Evolutionary conservation across 345 rosid genomes (phyloP), one percentile per base, ranked within the genome.

Genomic region (Gossypium sturtianum): DNA sequence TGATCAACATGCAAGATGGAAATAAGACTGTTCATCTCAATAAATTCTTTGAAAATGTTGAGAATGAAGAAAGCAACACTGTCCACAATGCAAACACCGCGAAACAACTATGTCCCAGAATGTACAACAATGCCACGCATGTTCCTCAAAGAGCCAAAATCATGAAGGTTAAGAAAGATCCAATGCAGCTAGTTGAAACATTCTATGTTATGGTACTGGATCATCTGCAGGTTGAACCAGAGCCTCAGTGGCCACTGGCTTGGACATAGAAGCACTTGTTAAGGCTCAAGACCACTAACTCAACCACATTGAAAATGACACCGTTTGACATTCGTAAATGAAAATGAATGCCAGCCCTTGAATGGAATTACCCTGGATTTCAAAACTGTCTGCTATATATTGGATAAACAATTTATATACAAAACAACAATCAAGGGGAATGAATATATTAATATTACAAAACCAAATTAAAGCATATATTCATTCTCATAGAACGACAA

Each of bases 211-310:
- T 12, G 96, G 96, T 11, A 91, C 91, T n/a, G 96, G 94, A 7
- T 91, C 94, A 3, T 91, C 96, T 0, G 83, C 92, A 0, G 97
- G 91, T 70, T 81, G 92, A 61, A 93, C 97, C 22, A 83, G 98
- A 70, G 79, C 87, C 0, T 87, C 93, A 0, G 96, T 90, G 1
- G 93, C 89, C n/a, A 76, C 87, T 12, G 96, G 97, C 9, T 82
- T 90, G 67, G 94, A 91, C 78, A 90, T 91, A 97, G 96, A 93
- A 4, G 90, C 88, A 7, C 77, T 91, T 0, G 93, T 91, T 34
- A 95, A 93, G 78, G 85, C 95, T 25, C 98, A 88, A 66, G 92
- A 95, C 4, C 97, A 90, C 51, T 95, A 91, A n/a, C 88, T 93
- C 17, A 86, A 89, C 22, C 89, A 93, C 79, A 93, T 89, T 1